Base-by-base conservation (phyloP, 2,329 filamentous ascomycete species). In the Botryotinia calthae region DNA sequence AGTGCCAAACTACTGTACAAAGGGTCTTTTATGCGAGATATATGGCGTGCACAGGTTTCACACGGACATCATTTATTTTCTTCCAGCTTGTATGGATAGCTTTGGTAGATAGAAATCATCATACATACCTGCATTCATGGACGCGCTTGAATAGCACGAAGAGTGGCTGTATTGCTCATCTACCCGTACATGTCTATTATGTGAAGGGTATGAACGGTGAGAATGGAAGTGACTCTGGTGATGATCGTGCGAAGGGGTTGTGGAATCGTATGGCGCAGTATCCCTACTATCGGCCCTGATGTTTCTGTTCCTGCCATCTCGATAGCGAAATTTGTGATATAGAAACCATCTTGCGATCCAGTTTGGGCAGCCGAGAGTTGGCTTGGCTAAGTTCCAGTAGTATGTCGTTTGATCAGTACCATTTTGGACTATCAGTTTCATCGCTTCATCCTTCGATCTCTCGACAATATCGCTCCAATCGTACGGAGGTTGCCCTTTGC, bases 261-360 rank as follows among this genome's bases (percentile, higher is more conserved):
- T 22, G 37, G 54, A 18, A 46, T 59, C 25, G n/a, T n/a, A 61
- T 31, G 46, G n/a, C 18, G 37, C 40, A 16, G n/a, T 22, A n/a
- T 71, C 66, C 16, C 70, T 59, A 40, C 46, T 61, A 70, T 67
- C 62, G 22, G 31, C 61, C 28, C 59, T 61, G 20, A 31, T 18
- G 37, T 76, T 77, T 68, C 78, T 74, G 66, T 81, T 81, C 44
- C 79, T 76, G 6, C 79, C 79, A 73, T 81, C 79, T 64, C 79
- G 76, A 64, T 81, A 80, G 28, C 79, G 79, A 66, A 81, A 81
- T 70, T 81, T 81, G 62, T 81, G 79, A 69, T 81, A 81, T 4
- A 81, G 73, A 62, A 80, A 81, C 79, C 79, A 80, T 66, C 76
- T 76, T 40, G 79, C 79, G 54, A 81, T 78, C 79, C 79, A 81